phyloP scores from a whole-genome alignment of 2,329 filamentous ascomycete genomes.

The Fusarium globosum region DNA sequence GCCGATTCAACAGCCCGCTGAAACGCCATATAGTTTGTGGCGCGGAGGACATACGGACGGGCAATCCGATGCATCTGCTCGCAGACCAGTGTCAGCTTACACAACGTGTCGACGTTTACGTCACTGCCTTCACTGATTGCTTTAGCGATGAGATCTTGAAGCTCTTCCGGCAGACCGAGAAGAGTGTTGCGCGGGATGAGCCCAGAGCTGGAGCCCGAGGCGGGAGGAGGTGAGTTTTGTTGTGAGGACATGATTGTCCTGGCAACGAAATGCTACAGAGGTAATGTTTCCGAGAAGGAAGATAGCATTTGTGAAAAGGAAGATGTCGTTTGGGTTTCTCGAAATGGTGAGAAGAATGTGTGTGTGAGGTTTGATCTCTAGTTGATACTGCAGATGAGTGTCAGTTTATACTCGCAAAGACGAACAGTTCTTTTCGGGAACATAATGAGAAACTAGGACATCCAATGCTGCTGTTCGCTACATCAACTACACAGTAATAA shows the following conservation, averaged over 20 bases:
- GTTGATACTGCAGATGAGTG: not conserved
- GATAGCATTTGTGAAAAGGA: not conserved
- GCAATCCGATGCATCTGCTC: not conserved
- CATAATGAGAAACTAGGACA: not conserved
- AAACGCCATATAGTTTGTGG: not conserved
- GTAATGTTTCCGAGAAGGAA: not conserved
- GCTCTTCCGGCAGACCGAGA: not conserved
- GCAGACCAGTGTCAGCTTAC: not conserved
- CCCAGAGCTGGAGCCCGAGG: not conserved
- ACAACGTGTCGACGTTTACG: not conserved
- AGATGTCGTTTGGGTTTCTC: not conserved
- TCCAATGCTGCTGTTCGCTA: not conserved
- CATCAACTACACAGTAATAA: no score
- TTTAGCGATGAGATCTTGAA: not conserved
- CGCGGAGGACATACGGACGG: not conserved
- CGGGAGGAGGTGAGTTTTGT: not conserved
- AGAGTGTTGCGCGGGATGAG: not conserved
- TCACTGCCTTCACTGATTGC: rapidly evolving
- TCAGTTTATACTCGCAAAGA: not conserved
- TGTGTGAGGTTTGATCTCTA: not conserved
- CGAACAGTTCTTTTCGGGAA: not conserved
- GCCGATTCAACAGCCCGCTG: not conserved
- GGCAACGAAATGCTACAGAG: not conserved
- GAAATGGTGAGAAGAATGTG: not conserved
- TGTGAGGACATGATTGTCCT: not conserved